Evolutionary conservation across 306 rosid species (phyloP).

Genomic region (Prunus persica): DNA sequence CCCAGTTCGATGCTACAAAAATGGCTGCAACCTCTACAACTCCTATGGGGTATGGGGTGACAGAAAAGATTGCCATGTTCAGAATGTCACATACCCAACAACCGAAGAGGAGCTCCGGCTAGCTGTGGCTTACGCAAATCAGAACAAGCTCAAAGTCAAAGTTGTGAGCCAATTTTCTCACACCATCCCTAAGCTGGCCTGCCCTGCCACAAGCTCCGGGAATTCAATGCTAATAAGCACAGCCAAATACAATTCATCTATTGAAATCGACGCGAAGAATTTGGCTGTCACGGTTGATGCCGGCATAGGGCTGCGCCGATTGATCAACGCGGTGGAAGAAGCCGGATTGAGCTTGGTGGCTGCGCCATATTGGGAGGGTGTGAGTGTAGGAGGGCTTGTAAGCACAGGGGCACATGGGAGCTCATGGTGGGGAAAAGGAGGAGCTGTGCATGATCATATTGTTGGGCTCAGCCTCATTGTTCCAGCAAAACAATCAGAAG

Average conservation of each 20-base stretch:
- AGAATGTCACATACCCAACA: slow-evolving; percentile 45
- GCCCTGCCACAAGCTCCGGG: slow-evolving; percentile 32
- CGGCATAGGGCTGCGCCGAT: slow-evolving; percentile 32
- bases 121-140: slow-evolving; percentile 49
- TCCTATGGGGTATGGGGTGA: slow-evolving; percentile 74
- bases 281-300: slow-evolving; percentile 30
- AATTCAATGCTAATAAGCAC: slow-evolving; percentile 30
- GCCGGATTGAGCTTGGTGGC: slow-evolving; percentile 42
- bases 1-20: slow-evolving; percentile 45
- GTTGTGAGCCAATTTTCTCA: slow-evolving; percentile 60
- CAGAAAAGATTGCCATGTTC: slow-evolving; percentile 42
- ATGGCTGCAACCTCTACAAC: slow-evolving; percentile 61
- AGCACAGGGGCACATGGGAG: slow-evolving; percentile 52
- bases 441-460: slow-evolving; percentile 68
- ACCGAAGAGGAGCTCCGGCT: slow-evolving; percentile 50
- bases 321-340: slow-evolving; percentile 35
- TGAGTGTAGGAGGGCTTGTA: slow-evolving; percentile 39
- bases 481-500: slow-evolving; percentile 53
- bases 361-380: slow-evolving; percentile 52
- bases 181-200: slow-evolving; percentile 60
- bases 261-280: slow-evolving; percentile 21
- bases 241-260: slow-evolving; percentile 6
- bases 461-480: slow-evolving; percentile 48
- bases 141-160: slow-evolving; percentile 49
- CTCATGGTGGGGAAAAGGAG: slow-evolving; percentile 72